These are phyloP conservation scores for Salvia rosmarinus DNA, from an alignment of 257 asterid species.

Conservation along the genomic window DNA sequence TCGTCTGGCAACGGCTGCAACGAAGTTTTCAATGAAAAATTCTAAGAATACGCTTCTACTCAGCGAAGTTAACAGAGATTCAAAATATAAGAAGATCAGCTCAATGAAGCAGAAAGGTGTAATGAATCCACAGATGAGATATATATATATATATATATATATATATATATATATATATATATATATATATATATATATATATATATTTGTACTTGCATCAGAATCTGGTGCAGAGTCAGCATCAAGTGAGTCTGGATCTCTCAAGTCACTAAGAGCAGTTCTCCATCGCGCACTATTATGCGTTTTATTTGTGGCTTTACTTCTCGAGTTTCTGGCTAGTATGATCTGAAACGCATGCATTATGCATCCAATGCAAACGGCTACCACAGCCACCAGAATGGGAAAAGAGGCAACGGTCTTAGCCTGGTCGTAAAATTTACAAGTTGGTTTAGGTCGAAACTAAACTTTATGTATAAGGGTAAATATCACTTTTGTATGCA, in stretches of 20 bases:
- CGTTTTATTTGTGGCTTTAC: constrained; percentile 34
- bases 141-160: neutral
- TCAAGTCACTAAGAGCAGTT: constrained; percentile 54
- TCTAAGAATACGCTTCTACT: neutral
- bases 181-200: neutral
- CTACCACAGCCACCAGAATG: constrained; percentile 65
- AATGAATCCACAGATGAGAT: neutral
- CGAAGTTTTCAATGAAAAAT: constrained; percentile 17
- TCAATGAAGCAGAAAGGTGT: neutral
- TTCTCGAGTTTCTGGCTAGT: constrained; percentile 38
- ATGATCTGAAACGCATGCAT: constrained; percentile 42
- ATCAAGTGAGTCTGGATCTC: constrained; percentile 48
- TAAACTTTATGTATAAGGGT: neutral
- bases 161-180: neutral
- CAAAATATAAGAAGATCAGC: too few relatives aligned
- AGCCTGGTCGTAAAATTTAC: constrained; percentile 52
- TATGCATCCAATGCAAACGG: constrained; percentile 67
- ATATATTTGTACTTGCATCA: constrained; percentile 47
- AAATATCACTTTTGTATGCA: neutral
- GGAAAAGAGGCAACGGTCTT: constrained; percentile 57
- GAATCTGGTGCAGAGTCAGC: constrained; percentile 45
- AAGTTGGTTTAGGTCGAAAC: constrained; percentile 42
- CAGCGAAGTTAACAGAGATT: too few relatives aligned
- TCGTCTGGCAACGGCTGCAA: constrained; percentile 47
- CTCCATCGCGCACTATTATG: constrained; percentile 58